Evolutionary conservation across 371 early-diverging fungal species (phyloP).

Genomic region (Basidiobolus meristosporus): DNA sequence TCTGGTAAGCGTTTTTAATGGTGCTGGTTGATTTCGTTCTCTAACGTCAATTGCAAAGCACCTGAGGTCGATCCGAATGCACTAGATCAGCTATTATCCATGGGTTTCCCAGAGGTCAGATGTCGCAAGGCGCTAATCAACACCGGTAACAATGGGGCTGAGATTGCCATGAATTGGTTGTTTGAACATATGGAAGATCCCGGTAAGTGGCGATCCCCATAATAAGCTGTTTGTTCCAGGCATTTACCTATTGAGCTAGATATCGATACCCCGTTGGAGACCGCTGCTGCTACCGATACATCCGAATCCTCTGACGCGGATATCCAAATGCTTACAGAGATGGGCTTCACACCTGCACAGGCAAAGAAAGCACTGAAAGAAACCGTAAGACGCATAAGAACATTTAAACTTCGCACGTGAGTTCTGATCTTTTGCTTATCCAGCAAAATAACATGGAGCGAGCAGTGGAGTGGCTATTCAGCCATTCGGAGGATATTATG

Average conservation of each 20-base stretch:
- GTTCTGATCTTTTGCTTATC: neutral
- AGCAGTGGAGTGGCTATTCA: slow-evolving; percentile 90
- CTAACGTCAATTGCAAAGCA: slow-evolving; percentile 5
- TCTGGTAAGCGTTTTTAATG: neutral
- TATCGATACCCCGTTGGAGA: neutral
- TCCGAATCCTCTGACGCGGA: neutral
- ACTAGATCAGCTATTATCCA: slow-evolving; percentile 53
- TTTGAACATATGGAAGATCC: slow-evolving; percentile 93
- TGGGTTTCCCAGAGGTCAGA: slow-evolving; percentile 81
- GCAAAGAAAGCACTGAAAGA: slow-evolving; percentile 66
- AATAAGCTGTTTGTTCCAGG: slow-evolving; percentile 9
- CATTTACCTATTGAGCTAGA: neutral
- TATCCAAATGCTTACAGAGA: slow-evolving; percentile 32
- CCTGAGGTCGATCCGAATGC: slow-evolving; percentile 36
- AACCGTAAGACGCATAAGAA: slow-evolving; percentile 27
- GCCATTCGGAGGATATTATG: slow-evolving; percentile 52
- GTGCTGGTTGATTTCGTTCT: neutral
- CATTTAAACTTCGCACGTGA: neutral
- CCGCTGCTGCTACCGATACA: neutral
- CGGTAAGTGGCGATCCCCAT: too few species aligned
- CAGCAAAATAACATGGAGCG: slow-evolving; percentile 67
- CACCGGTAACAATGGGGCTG: slow-evolving; percentile 66
- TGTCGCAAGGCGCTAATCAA: slow-evolving; percentile 60
- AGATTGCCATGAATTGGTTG: slow-evolving; percentile 83
- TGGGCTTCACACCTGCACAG: slow-evolving; percentile 77